Evolutionary conservation across 768 basidiomycete genomes (phyloP).

Genomic region (Termitomyces heimii): DNA sequence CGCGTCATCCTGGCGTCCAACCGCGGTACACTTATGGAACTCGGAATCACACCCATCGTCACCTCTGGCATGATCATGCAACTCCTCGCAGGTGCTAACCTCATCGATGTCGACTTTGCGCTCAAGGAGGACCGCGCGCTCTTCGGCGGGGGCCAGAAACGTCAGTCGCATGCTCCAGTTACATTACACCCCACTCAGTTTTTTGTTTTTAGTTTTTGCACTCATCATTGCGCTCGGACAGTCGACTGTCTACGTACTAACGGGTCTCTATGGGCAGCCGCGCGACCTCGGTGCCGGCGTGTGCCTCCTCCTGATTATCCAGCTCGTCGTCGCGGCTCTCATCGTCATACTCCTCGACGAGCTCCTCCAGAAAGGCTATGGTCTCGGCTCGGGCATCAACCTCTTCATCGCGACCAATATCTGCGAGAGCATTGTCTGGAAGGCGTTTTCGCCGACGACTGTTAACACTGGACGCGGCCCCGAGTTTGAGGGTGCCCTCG

Average conservation of each 20-base stretch:
- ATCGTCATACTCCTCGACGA: slow-evolving; percentile 99
- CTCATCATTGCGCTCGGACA: slow-evolving; percentile 96
- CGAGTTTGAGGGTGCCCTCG: slow-evolving; percentile 96
- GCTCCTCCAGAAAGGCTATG: slow-evolving; percentile 98
- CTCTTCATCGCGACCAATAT: slow-evolving; percentile 99
- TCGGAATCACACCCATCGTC: slow-evolving; percentile 96
- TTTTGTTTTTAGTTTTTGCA: slow-evolving; percentile 70
- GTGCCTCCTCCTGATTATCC: slow-evolving; percentile 93
- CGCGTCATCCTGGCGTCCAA: slow-evolving; percentile 99
- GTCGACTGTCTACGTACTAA: slow-evolving; percentile 94
- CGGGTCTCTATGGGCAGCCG: slow-evolving; percentile 94
- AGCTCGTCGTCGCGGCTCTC: slow-evolving; percentile 88
- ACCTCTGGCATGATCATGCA: slow-evolving; percentile 99
- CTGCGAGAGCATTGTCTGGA: slow-evolving; percentile 99
- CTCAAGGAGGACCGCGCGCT: slow-evolving; percentile 96
- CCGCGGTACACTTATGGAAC: slow-evolving; percentile 98
- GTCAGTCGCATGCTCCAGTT: slow-evolving; percentile 40
- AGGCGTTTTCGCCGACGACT: slow-evolving; percentile 97
- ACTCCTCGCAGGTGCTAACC: slow-evolving; percentile 92
- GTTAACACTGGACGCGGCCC: slow-evolving; percentile 97
- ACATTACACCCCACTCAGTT: not conserved
- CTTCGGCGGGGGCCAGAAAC: slow-evolving; percentile 95
- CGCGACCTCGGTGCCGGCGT: slow-evolving; percentile 93
- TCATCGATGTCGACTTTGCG: slow-evolving; percentile 96
- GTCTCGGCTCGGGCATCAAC: slow-evolving; percentile 96